phyloP scores from a whole-genome alignment of 257 asterid genomes.

The Phtheirospermum japonicum region DNA sequence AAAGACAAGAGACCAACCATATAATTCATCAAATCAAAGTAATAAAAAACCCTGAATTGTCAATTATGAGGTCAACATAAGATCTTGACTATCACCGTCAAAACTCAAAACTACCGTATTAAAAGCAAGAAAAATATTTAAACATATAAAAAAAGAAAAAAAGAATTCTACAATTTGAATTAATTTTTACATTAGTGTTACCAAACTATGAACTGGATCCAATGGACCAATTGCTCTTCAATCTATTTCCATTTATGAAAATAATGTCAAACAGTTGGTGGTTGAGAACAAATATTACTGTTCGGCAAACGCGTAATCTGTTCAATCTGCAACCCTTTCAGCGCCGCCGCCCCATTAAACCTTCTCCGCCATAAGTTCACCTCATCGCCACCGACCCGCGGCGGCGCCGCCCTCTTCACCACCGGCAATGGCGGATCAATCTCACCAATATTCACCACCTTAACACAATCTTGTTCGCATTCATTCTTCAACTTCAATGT shows the following conservation, averaged over 20 bases:
- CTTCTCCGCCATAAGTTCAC: constrained; percentile 70
- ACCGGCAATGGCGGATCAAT: constrained; percentile 91
- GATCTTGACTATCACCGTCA: not conserved
- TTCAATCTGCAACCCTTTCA: constrained; percentile 48
- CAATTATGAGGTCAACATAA: not conserved
- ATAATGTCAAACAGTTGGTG: constrained; percentile 38
- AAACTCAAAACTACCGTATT: constrained; percentile 16
- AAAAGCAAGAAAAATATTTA: not conserved
- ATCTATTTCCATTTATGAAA: not conserved
- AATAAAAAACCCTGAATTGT: not conserved
- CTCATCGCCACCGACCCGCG: constrained; percentile 31
- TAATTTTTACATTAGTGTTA: not conserved
- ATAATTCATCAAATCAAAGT: not conserved
- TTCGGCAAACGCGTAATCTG: constrained; percentile 33
- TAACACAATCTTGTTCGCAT: constrained; percentile 14
- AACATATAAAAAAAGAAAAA: not conserved
- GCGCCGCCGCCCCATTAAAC: constrained; percentile 39
- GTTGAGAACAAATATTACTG: constrained; percentile 24
- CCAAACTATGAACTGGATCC: not conserved
- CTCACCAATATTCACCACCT: constrained; percentile 38
- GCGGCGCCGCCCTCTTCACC: constrained; percentile 41
- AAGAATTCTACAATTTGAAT: not conserved
- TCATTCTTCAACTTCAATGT: constrained; percentile 31
- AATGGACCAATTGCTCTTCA: not conserved
- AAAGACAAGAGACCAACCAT: no score